These are phyloP conservation scores for Rhodotorula sp. DNA, from an alignment of 1,284 basidiomycete species.

Conservation along the genomic window DNA sequence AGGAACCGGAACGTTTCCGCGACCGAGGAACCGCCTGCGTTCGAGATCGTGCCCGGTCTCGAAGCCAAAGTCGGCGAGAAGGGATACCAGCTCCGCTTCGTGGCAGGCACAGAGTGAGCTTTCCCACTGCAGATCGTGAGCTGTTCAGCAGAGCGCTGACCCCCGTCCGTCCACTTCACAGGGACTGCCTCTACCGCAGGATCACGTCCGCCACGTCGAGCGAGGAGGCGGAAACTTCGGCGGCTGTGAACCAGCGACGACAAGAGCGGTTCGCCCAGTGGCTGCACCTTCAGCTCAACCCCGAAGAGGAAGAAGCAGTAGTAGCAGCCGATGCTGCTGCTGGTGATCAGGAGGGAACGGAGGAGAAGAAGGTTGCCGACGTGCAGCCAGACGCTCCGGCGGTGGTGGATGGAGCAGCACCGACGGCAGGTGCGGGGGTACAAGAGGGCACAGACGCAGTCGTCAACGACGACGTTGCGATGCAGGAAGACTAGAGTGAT, in stretches of 20 bases:
- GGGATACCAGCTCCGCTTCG: conserved; percentile 50
- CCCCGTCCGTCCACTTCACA: neutral
- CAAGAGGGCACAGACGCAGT: neutral
- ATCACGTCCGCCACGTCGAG: neutral
- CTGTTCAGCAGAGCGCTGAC: neutral
- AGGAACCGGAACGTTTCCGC: conserved; percentile 31
- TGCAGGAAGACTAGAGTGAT: too few relatives aligned
- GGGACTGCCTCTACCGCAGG: conserved; percentile 21
- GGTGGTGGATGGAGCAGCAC: too few relatives aligned
- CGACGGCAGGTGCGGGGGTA: too few relatives aligned
- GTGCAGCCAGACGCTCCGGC: too few relatives aligned
- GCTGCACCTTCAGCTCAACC: conserved; percentile 11
- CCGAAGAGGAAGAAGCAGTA: neutral
- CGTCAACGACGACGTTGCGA: too few relatives aligned
- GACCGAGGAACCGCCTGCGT: conserved; percentile 35
- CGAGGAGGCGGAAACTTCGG: neutral
- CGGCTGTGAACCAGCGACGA: neutral
- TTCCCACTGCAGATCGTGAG: neutral
- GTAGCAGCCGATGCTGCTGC: too few relatives aligned
- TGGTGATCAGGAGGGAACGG: too few relatives aligned
- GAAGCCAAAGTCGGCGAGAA: conserved; percentile 33
- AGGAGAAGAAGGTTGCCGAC: too few relatives aligned
- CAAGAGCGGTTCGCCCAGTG: conserved; percentile 22
- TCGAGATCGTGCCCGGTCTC: conserved; percentile 30
- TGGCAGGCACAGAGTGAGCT: conserved; percentile 48